phyloP scores from a whole-genome alignment of 2,329 filamentous ascomycete species.

The Stachybotrys chartarum region DNA sequence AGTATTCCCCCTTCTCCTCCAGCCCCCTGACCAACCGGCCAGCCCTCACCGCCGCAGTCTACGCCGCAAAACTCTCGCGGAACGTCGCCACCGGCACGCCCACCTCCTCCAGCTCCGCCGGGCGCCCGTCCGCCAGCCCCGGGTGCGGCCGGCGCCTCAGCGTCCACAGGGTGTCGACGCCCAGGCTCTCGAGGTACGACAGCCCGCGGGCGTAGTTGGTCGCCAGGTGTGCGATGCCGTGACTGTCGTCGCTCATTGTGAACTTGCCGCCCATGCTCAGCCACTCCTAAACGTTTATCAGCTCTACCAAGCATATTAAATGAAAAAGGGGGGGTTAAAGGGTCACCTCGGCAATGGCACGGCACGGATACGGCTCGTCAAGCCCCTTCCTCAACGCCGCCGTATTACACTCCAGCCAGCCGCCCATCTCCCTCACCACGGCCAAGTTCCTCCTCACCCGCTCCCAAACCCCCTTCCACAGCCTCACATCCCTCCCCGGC shows the following conservation, averaged over 20 bases:
- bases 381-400: constrained; percentile 84
- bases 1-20: no score
- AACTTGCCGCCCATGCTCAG: constrained; percentile 68
- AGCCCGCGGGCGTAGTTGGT: constrained; percentile 71
- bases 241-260: constrained; percentile 91
- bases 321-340: not conserved
- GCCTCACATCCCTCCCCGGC: constrained; percentile 52
- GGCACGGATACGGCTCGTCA: constrained; percentile 79
- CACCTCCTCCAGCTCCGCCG: constrained; percentile 32
- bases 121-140: constrained; percentile 17
- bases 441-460: constrained; percentile 67
- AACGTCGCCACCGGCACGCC: constrained; percentile 35
- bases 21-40: no score
- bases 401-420: constrained; percentile 84
- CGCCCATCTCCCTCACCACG: constrained; percentile 65
- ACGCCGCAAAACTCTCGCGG: constrained; percentile 17
- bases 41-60: not conserved
- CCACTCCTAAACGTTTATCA: constrained; percentile 50
- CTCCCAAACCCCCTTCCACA: constrained; percentile 62
- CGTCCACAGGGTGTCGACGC: constrained; percentile 57
- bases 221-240: constrained; percentile 80
- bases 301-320: not conserved
- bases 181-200: constrained; percentile 60
- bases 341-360: constrained; percentile 65
- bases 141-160: constrained; percentile 31